phyloP scores from a whole-genome alignment of 257 asterid species.

The Vinca minor region DNA sequence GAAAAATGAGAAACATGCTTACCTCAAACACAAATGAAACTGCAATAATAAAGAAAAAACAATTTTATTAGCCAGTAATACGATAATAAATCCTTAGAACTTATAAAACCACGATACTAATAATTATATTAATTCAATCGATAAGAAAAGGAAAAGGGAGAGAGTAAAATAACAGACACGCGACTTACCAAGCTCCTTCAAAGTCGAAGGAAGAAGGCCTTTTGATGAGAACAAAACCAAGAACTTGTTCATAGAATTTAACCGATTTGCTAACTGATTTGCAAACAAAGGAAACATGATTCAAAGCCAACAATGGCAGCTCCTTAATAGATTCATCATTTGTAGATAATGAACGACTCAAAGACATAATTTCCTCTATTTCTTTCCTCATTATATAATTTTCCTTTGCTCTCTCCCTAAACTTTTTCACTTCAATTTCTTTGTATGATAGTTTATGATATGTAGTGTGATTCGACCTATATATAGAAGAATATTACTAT shows the following conservation, averaged over 20 bases:
- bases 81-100: too few relatives aligned
- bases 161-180: too few relatives aligned
- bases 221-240: slow-evolving; percentile 67
- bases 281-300: slow-evolving; percentile 69
- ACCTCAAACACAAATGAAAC: too few relatives aligned
- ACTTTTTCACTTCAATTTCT: background rate
- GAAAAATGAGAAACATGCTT: too few relatives aligned
- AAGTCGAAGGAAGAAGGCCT: slow-evolving; percentile 80
- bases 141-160: too few relatives aligned
- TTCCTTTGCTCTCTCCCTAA: too few relatives aligned
- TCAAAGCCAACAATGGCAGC: slow-evolving; percentile 47
- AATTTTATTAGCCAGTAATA: too few relatives aligned
- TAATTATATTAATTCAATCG: too few relatives aligned
- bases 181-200: slow-evolving; percentile 72
- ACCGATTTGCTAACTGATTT: slow-evolving; percentile 51
- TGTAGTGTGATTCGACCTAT: too few relatives aligned
- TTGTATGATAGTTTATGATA: background rate
- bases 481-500: background rate
- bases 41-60: too few relatives aligned
- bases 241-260: slow-evolving; percentile 52
- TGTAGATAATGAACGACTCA: slow-evolving; percentile 12
- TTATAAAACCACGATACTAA: too few relatives aligned
- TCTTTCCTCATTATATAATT: too few relatives aligned
- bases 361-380: slow-evolving; percentile 1
- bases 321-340: background rate